Percentiles rank a stretch among this genome's conserved stretches.
These are phyloP conservation scores for Rhodotorula graminis DNA, from an alignment of 768 basidiomycete species.

Conservation along the genomic window DNA sequence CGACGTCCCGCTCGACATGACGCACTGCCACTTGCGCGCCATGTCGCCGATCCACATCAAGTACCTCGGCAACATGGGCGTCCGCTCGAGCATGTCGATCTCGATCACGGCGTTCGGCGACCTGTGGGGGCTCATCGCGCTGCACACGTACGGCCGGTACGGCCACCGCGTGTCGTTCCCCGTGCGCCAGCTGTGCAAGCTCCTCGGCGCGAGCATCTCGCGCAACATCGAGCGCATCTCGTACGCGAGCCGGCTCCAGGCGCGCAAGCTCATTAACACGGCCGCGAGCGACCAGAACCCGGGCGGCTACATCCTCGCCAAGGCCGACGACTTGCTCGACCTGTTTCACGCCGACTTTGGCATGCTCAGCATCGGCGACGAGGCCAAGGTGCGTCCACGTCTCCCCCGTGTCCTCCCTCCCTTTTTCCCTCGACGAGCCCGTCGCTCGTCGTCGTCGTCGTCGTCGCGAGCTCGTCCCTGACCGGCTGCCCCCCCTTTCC, in stretches of 20 bases:
- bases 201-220: conserved; percentile 72
- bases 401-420: neutral
- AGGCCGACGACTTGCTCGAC: conserved; percentile 67
- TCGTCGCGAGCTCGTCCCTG: no score
- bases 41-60: conserved; percentile 83
- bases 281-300: conserved; percentile 64
- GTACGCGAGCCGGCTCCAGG: conserved; percentile 69
- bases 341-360: conserved; percentile 76
- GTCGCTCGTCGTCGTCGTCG: neutral
- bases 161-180: conserved; percentile 85
- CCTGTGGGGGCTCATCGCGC: conserved; percentile 60
- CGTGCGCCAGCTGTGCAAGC: conserved; percentile 72
- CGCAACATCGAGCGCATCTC: conserved; percentile 72
- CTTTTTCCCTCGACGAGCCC: no score
- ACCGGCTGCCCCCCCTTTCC: no score
- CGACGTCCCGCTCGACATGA: conserved; percentile 70
- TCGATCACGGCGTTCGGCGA: conserved; percentile 73
- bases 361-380: conserved; percentile 54
- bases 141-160: conserved; percentile 54
- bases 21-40: conserved; percentile 73
- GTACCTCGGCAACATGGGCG: conserved; percentile 75
- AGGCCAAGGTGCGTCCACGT: conserved; percentile 55
- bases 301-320: conserved; percentile 53
- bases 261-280: conserved; percentile 72
- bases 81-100: conserved; percentile 79